phyloP scores from a whole-genome alignment of 305 asterid genomes.

The Vinca major region DNA sequence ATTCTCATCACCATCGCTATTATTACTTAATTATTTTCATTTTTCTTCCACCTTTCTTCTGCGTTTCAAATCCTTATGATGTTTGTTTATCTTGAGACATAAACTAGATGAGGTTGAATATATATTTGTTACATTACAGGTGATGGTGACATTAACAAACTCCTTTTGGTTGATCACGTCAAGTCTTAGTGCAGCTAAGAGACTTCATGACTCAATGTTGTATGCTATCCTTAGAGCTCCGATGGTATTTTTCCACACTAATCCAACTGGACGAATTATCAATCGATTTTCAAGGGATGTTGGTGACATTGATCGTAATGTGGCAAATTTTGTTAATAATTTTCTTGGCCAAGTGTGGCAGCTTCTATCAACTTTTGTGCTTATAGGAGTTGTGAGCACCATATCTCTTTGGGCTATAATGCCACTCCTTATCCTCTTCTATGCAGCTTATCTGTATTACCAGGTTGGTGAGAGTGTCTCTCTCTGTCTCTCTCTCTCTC shows the following conservation, averaged over 20 bases:
- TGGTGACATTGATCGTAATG: constrained; percentile 77
- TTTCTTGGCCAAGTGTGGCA: constrained; percentile 69
- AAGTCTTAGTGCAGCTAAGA: constrained; percentile 65
- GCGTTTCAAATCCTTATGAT: not conserved
- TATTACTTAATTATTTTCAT: not conserved
- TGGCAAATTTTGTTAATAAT: constrained; percentile 41
- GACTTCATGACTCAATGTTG: constrained; percentile 75
- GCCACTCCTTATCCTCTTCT: constrained; percentile 78
- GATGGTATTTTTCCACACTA: constrained; percentile 83
- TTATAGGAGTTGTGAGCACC: constrained; percentile 69
- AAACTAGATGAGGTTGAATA: not conserved
- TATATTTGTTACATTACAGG: constrained; percentile 33
- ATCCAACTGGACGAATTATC: constrained; percentile 71
- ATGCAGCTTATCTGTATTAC: constrained; percentile 68
- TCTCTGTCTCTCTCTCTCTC: constrained; percentile 22
- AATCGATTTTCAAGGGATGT: constrained; percentile 76
- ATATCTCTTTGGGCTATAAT: constrained; percentile 77
- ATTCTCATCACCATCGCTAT: not conserved
- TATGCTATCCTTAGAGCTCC: constrained; percentile 67
- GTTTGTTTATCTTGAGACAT: not conserved
- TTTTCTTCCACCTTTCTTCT: not conserved
- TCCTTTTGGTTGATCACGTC: constrained; percentile 75
- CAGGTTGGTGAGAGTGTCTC: constrained; percentile 41
- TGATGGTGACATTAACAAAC: constrained; percentile 64
- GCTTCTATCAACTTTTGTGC: constrained; percentile 70